Evolutionary conservation across 768 basidiomycete genomes (phyloP), one percentile per base, ranked within the genome.

Genomic region (Pleurotus platypus): DNA sequence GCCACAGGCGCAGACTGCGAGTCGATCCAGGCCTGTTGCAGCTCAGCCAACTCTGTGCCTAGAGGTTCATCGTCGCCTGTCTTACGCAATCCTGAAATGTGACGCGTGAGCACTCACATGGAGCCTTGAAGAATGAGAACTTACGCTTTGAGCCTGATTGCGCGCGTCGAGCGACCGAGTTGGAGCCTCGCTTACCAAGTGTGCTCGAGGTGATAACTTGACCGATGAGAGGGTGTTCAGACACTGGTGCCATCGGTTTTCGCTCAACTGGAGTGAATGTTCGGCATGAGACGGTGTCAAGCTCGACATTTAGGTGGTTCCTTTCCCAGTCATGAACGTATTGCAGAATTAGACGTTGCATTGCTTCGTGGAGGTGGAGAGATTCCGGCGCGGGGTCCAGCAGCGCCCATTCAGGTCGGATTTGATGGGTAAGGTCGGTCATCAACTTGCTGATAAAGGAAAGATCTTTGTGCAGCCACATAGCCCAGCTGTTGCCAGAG

Each of bases 341-440:
- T 12, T 49, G 27, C 15, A 56, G 18, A 8, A 56, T 18, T 8
- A 56, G n/a, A 20, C 55, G 45, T 39, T 57, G 56, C 56, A 57
- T 57, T 16, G 56, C 46, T 24, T 57, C 56, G 15, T 57, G 56
- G 12, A 57, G 56, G 37, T 57, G 56, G 24, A 57, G 38, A 1
- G 8, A n/a, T 5, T 16, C n/a, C 5, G 55, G 55, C 2, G 26
- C 1, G 8, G 56, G 56, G 7, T 15, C 26, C 15, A 57, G 45
- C 12, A 35, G 37, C 3, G 56, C 45, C 37, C 48, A 57, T 37
- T 57, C 56, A 7, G 56, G 46, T 9, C 11, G 13, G 45, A 57
- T 37, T 35, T 57, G 56, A 16, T 12, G 15, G 26, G 11, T 16
- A 0, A 57, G 35, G 0, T 48, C 37, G 22, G 5, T 7, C 15